Conservation (phyloP, 768 basidiomycete genomes). For the Crepidotus variabilis region DNA sequence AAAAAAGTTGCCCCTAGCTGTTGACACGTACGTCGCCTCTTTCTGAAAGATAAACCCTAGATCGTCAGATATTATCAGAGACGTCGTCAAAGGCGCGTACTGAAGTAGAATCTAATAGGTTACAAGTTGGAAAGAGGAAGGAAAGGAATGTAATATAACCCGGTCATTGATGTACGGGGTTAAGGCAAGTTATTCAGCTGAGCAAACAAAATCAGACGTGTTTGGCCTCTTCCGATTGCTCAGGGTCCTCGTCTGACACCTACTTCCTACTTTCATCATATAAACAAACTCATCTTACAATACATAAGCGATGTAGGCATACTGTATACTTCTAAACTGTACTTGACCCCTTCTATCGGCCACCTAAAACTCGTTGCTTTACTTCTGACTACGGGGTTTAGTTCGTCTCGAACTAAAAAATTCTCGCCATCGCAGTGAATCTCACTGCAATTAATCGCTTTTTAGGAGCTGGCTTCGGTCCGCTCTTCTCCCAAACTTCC, state of each 20-base stretch:
- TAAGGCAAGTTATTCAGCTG: conserved; percentile 10
- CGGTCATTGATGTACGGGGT: conserved; percentile 16
- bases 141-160: conserved; percentile 8
- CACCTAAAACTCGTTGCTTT: too few relatives aligned
- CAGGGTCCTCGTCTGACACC: not conserved
- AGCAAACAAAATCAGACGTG: conserved; percentile 17
- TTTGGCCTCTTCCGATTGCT: conserved; percentile 5
- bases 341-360: too few relatives aligned
- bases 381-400: too few relatives aligned
- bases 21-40: not conserved
- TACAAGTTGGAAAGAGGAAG: conserved; percentile 13
- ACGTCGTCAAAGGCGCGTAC: not conserved
- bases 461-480: too few relatives aligned
- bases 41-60: not conserved
- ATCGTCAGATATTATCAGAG: not conserved
- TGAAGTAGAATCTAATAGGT: conserved; percentile 10
- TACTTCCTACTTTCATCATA: not conserved
- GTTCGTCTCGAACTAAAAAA: too few relatives aligned
- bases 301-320: too few relatives aligned
- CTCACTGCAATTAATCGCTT: too few relatives aligned
- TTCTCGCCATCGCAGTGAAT: too few relatives aligned
- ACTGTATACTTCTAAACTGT: too few relatives aligned
- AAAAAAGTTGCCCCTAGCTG: conserved; percentile 4
- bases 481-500: too few relatives aligned
- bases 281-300: too few relatives aligned